Percentiles rank a stretch among this genome's conserved stretches.
phyloP scores from a whole-genome alignment of 805 yeast species.

The Millerago galiae region DNA sequence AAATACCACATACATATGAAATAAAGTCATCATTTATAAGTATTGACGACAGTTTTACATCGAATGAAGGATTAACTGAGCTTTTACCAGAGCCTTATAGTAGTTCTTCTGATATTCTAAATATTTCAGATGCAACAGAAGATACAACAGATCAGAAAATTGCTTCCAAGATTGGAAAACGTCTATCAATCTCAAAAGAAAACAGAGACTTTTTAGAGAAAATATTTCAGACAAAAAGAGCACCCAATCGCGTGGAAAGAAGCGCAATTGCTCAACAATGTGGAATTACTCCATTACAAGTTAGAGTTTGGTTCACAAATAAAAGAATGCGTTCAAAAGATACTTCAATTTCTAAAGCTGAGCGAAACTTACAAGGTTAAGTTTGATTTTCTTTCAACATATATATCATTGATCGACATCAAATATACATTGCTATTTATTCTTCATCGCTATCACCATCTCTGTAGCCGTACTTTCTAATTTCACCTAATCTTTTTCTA shows the following conservation, averaged over 20 bases:
- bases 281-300: constrained; percentile 25
- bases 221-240: constrained; percentile 17
- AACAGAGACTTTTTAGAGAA: constrained; percentile 15
- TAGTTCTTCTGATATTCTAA: neutral
- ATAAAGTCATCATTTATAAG: too few relatives aligned
- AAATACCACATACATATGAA: neutral
- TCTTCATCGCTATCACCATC: constrained; percentile 56
- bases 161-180: neutral
- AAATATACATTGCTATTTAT: constrained; percentile 3
- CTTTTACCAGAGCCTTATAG: too few relatives aligned
- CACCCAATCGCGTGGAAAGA: constrained; percentile 26
- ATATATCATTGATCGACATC: too few relatives aligned
- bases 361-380: neutral
- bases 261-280: constrained; percentile 25
- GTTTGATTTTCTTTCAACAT: too few relatives aligned
- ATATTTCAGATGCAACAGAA: neutral
- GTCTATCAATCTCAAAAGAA: constrained; percentile 3
- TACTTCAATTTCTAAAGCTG: neutral
- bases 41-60: too few relatives aligned
- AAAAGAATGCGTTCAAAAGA: constrained; percentile 24
- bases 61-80: too few relatives aligned
- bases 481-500: constrained; percentile 77
- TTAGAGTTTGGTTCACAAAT: constrained; percentile 31
- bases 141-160: neutral
- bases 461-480: constrained; percentile 69